Conservation (phyloP, 345 rosid species). For the Populus pruinosa region DNA sequence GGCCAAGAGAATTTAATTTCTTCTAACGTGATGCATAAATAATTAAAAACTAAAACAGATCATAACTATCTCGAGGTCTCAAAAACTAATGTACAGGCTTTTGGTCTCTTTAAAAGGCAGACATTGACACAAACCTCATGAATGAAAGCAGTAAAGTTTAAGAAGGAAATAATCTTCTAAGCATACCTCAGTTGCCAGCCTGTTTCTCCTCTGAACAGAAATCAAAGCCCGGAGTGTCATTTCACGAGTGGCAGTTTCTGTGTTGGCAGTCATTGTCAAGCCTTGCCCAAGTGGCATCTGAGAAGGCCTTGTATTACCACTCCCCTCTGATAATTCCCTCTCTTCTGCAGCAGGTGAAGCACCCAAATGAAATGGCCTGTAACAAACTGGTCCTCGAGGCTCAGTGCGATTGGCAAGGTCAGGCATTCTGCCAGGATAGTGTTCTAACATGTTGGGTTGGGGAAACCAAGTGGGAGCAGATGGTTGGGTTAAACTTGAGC, state of each 20-base stretch:
- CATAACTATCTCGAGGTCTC: no score
- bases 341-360: background rate
- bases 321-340: conserved; percentile 1
- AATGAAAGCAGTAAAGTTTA: background rate
- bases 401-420: background rate
- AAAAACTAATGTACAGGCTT: no score
- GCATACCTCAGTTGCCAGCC: conserved; percentile 24
- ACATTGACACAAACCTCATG: no score
- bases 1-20: background rate
- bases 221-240: background rate
- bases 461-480: background rate
- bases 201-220: conserved; percentile 16
- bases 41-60: no score
- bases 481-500: background rate
- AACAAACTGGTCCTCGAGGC: background rate
- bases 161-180: background rate
- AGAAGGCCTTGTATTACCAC: conserved; percentile 3
- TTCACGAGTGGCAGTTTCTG: conserved; percentile 1
- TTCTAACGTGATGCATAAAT: no score
- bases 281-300: conserved; percentile 2
- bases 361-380: background rate
- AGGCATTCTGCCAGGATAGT: conserved; percentile 1
- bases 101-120: no score
- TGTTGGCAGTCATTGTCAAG: background rate
- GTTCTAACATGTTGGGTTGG: background rate